Percentiles rank a stretch among this genome's conserved stretches.
phyloP scores from a whole-genome alignment of 306 rosid species.

The Amphicarpaea edgeworthii region DNA sequence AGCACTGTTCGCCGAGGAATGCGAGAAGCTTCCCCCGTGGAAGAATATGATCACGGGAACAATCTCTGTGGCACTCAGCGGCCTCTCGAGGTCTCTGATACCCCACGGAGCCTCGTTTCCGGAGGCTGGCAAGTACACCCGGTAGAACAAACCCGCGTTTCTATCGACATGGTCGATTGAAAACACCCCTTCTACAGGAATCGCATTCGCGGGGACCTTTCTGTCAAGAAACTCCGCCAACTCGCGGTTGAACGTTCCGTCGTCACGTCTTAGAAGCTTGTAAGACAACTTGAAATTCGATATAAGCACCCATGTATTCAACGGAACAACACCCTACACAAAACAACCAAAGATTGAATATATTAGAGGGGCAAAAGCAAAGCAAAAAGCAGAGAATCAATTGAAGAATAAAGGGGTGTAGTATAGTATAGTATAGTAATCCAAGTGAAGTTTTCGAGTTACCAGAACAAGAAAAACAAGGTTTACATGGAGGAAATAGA shows the following conservation, averaged over 20 bases:
- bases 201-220: slow-evolving; percentile 69
- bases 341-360: not conserved
- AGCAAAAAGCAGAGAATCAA: not conserved
- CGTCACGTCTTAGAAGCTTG: slow-evolving; percentile 84
- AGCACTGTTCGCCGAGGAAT: slow-evolving; percentile 87
- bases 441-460: slow-evolving; percentile 34
- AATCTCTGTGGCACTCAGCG: slow-evolving; percentile 64
- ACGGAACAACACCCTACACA: slow-evolving; percentile 79
- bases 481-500: slow-evolving; percentile 40
- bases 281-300: slow-evolving; percentile 94
- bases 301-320: slow-evolving; percentile 88
- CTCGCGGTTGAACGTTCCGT: slow-evolving; percentile 86
- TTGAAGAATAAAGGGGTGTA: not conserved
- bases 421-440: not conserved
- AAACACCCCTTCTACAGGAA: slow-evolving; percentile 81
- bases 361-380: not conserved
- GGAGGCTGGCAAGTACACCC: slow-evolving; percentile 67
- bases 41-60: slow-evolving; percentile 86
- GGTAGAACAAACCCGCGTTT: slow-evolving; percentile 66
- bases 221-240: slow-evolving; percentile 88
- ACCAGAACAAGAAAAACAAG: slow-evolving; percentile 56
- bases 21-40: slow-evolving; percentile 95
- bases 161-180: slow-evolving; percentile 80
- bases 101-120: slow-evolving; percentile 59
- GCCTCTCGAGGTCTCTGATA: slow-evolving; percentile 60